phyloP scores from a whole-genome alignment of 768 basidiomycete species.

The Calvatia gigantea region DNA sequence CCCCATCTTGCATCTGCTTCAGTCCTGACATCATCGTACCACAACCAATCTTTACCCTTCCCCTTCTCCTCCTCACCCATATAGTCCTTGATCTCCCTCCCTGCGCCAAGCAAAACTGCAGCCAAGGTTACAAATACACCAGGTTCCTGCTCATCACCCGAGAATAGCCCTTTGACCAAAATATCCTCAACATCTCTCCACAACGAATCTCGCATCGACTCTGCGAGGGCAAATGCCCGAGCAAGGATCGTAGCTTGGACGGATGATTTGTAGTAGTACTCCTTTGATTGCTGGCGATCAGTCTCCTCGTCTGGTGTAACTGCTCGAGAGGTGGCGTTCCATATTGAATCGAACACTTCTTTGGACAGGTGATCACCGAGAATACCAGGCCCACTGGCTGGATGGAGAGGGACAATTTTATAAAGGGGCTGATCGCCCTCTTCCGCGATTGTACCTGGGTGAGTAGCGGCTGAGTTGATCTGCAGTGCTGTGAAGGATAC shows the following conservation, averaged over 20 bases:
- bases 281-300: conserved; percentile 7
- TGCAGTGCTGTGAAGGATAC: conserved; percentile 4
- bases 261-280: conserved; percentile 10
- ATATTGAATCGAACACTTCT: conserved; percentile 1
- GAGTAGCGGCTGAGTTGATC: not conserved
- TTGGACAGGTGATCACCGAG: conserved; percentile 12
- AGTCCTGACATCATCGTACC: conserved; percentile 15
- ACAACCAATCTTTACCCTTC: conserved; percentile 13
- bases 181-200: conserved; percentile 17
- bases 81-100: conserved; percentile 13
- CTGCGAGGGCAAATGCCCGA: conserved; percentile 12
- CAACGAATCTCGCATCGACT: conserved; percentile 8
- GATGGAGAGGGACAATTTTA: conserved; percentile 5
- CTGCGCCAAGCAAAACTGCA: conserved; percentile 15
- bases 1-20: conserved; percentile 12
- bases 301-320: not conserved
- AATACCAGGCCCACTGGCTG: conserved; percentile 11
- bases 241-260: conserved; percentile 13
- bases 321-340: conserved; percentile 12
- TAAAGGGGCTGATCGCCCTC: not conserved
- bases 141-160: conserved; percentile 14
- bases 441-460: conserved; percentile 3
- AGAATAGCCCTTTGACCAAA: conserved; percentile 15
- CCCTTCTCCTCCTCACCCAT: conserved; percentile 9
- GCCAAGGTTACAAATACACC: conserved; percentile 13